Conservation (phyloP, 2,329 filamentous ascomycete species). For the Fusarium albidum region DNA sequence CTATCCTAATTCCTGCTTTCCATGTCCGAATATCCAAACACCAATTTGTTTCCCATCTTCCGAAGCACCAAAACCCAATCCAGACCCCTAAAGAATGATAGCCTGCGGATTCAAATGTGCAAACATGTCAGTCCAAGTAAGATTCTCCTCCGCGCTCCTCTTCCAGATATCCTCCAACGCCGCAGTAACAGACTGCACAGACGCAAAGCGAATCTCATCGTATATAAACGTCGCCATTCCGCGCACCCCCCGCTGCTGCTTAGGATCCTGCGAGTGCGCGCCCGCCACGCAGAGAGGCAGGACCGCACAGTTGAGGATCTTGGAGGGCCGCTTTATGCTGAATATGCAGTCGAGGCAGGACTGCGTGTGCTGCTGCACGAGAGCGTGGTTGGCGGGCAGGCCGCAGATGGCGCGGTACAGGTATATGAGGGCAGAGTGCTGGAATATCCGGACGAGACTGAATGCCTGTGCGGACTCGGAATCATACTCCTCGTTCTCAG, state of each 20-base stretch:
- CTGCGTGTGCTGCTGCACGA: slow-evolving; percentile 51
- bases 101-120: slow-evolving; percentile 32
- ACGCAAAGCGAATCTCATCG: slow-evolving; percentile 45
- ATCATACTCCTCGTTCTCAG: slow-evolving; percentile 24
- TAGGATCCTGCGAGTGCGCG: slow-evolving; percentile 42
- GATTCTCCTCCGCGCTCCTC: background rate
- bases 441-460: slow-evolving; percentile 50
- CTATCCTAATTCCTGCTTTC: no score
- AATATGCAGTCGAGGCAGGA: slow-evolving; percentile 48
- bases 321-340: slow-evolving; percentile 46
- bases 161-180: slow-evolving; percentile 37
- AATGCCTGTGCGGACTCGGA: slow-evolving; percentile 45
- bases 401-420: slow-evolving; percentile 53
- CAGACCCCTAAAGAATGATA: slow-evolving; percentile 30
- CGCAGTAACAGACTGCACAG: slow-evolving; percentile 47
- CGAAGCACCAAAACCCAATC: background rate
- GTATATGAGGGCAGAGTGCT: slow-evolving; percentile 52
- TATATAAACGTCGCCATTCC: slow-evolving; percentile 36
- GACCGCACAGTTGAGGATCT: slow-evolving; percentile 50
- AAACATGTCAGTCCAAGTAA: slow-evolving; percentile 40
- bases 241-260: slow-evolving; percentile 39
- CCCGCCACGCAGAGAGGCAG: slow-evolving; percentile 50
- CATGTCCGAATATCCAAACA: no score
- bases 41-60: no score
- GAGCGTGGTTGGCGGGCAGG: slow-evolving; percentile 46